These are phyloP conservation scores for Fagopyrum tataricum DNA, from an alignment of 148 eudicot genomes.

Conservation along the genomic window DNA sequence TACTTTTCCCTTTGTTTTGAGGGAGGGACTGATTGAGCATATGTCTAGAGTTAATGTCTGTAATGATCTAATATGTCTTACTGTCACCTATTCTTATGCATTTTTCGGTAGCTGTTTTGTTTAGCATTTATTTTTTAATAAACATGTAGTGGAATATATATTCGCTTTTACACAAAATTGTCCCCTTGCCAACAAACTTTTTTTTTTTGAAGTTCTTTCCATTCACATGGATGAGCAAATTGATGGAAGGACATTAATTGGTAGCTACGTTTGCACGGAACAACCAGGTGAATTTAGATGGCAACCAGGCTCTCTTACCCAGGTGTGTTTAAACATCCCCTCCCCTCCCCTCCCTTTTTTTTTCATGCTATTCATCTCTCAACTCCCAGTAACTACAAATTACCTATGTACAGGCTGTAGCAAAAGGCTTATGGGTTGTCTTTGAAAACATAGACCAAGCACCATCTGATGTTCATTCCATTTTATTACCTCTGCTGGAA, in stretches of 20 bases:
- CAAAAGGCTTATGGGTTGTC: slow-evolving; percentile 85
- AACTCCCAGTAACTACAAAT: neutral
- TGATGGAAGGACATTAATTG: slow-evolving; percentile 86
- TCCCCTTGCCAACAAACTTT: neutral
- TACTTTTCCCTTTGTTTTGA: neutral
- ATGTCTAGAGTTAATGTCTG: neutral
- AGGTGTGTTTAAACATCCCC: slow-evolving; percentile 33
- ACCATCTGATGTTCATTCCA: slow-evolving; percentile 80
- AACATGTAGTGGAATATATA: neutral
- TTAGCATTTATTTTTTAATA: neutral
- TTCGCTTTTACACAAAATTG: neutral
- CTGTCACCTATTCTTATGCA: neutral
- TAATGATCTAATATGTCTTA: neutral
- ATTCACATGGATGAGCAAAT: slow-evolving; percentile 98
- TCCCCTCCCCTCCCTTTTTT: neutral
- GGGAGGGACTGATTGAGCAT: neutral
- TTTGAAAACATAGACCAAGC: slow-evolving; percentile 96
- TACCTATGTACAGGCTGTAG: slow-evolving; percentile 55
- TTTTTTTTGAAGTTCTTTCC: slow-evolving; percentile 43
- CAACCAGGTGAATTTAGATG: slow-evolving; percentile 97
- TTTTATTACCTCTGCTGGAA: slow-evolving; percentile 84
- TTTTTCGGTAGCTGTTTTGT: neutral
- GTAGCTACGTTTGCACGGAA: slow-evolving; percentile 89
- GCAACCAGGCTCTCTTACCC: slow-evolving; percentile 98
- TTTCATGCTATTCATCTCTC: slow-evolving; percentile 7